A percentile compares a stretch with the other conserved stretches of the same genome.
Evolutionary conservation across 2,329 filamentous ascomycete genomes (phyloP).

Genomic region (Hortaea werneckii): DNA sequence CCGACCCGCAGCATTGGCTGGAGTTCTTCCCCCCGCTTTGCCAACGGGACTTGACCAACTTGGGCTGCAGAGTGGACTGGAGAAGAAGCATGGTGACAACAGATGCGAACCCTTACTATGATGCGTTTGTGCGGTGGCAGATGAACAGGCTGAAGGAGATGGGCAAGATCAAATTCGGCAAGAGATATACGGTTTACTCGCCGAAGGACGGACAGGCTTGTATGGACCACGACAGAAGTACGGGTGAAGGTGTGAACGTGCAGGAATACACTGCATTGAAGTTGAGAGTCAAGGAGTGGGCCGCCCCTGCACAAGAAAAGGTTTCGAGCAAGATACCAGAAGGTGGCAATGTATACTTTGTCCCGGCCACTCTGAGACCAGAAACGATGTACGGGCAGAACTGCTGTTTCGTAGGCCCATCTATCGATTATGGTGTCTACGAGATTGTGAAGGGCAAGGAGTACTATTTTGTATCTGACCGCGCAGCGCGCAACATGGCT

Average conservation of each 20-base stretch:
- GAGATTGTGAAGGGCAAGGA: slow-evolving; percentile 52
- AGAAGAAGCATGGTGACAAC: slow-evolving; percentile 87
- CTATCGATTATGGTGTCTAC: slow-evolving; percentile 82
- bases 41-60: slow-evolving; percentile 66
- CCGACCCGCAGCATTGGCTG: slow-evolving; percentile 86
- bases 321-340: slow-evolving; percentile 70
- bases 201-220: slow-evolving; percentile 82
- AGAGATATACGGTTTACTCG: slow-evolving; percentile 86
- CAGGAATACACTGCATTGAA: slow-evolving; percentile 93
- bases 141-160: slow-evolving; percentile 86
- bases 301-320: slow-evolving; percentile 59
- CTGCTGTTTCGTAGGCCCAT: slow-evolving; percentile 88
- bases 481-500: slow-evolving; percentile 87
- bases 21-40: slow-evolving; percentile 80
- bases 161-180: slow-evolving; percentile 87
- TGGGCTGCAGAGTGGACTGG: slow-evolving; percentile 89
- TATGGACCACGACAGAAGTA: slow-evolving; percentile 75
- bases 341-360: slow-evolving; percentile 72
- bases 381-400: slow-evolving; percentile 99
- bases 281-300: slow-evolving; percentile 83
- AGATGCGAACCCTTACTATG: slow-evolving; percentile 93
- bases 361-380: slow-evolving; percentile 82
- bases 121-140: slow-evolving; percentile 92
- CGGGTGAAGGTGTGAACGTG: slow-evolving; percentile 70
- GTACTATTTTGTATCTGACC: slow-evolving; percentile 74